Evolutionary conservation across 495 filamentous ascomycete genomes (phyloP), one percentile per base, ranked within the genome.

Genomic region (Penicillium verhagenii): DNA sequence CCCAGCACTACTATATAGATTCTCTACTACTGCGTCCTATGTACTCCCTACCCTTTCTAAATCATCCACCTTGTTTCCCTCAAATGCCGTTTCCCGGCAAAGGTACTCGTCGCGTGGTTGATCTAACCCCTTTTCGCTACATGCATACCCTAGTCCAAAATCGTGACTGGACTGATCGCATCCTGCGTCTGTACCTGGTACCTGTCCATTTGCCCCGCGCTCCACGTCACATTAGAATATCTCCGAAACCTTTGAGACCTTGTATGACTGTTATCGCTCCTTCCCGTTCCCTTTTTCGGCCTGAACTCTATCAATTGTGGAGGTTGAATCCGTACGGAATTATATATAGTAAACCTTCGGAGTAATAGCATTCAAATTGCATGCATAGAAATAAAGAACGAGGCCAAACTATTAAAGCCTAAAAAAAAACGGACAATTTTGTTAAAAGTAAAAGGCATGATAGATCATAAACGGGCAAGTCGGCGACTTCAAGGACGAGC

Each of bases 171-270:
- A 35, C 14, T n/a, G 14, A 35, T 33, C 29, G 29, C 11, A 33
- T 33, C 10, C 29, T 33, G 29, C 28, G 28, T 14, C 33, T 35
- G n/a, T n/a, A n/a, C 35, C 40, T 26, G 28, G 14, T 38, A 8
- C 29, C 18, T 19, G 25, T 21, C 29, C 40, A 38, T 9, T 20
- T 44, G 24, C 19, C 28, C 39, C 39, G 29, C 39, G 16, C n/a
- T 58, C 56, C 50, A 58, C 50, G 49, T 58, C 49, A 58, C 50
- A 58, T 42, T 42, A 42, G 16, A 19, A 42, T 13, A 40, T 42
- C 18, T 19, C 29, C 23, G 39, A 33, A 44, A 49, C 19, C 47
- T 4, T 21, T 24, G 4, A 39, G 10, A 39, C 33, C 21, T 38
- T 50, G 19, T 3, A n/a, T 18, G 14, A 4, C 4, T 42, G 14